Base-by-base conservation (phyloP, 1,284 basidiomycete species). In the Tilletia indica region DNA sequence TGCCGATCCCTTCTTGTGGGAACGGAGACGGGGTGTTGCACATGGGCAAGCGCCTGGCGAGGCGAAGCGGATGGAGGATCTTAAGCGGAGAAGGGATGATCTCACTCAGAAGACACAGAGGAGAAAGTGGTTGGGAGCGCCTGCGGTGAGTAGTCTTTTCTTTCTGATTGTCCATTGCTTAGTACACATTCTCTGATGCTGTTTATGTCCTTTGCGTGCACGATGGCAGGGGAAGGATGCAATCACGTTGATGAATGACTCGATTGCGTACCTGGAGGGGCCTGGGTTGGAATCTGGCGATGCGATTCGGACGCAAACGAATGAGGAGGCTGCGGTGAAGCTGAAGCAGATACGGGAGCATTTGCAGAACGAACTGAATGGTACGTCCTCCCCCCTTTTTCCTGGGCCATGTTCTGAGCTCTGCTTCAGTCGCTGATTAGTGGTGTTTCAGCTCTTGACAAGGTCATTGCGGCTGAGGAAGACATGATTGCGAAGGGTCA, bases 1-100 rank as follows among this genome's bases (percentile, higher is more conserved):
- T 31, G 58, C 58, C 4, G 58, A 63, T 36, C 58, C 58, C 25
- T 63, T 63, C 58, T 19, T 63, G 58, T 63, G 58, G 58, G 58
- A 63, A 63, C 58, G 58, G 9, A 31, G 58, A 16, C 12, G 58
- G 58, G 58, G 58, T 34, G 34, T 63, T 16, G 21, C 58, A 4
- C 36, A 34, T 11, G 58, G 58, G 6, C 58, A 34, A 9, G 58
- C 25, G 21, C 25, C 58, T 5, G 25, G 31, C 12, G 58, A 63
- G 58, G 19, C 31, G 21, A 19, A 63, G 5, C 34, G 58, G 58
- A 25, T 34, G 21, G 58, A 63, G 58, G 58, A 63, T 6, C 16
- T 38, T 11, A 63, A 38, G 14, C 14, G 21, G 58, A 63, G 36
- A 34, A 25, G 58, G 34, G 58, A 63, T 4, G 58, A 63, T n/a